Conservation (phyloP, 768 basidiomycete species). For the Leucocoprinus sp. region DNA sequence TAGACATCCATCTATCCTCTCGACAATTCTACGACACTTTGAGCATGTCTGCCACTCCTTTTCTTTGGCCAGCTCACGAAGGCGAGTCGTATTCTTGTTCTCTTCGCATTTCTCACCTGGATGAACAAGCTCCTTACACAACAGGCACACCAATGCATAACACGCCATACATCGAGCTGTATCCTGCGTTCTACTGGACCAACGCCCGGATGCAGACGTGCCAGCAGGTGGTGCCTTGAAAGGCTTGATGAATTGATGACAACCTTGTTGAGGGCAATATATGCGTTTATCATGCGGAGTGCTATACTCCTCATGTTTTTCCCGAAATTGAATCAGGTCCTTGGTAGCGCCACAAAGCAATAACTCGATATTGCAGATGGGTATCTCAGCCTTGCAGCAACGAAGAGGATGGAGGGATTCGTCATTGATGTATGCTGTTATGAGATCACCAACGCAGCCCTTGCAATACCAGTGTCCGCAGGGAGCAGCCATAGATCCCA, state of each 20-base stretch:
- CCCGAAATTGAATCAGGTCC: neutral
- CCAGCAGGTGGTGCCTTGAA: neutral
- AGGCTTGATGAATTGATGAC: slow-evolving; percentile 5
- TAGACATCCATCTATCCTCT: slow-evolving; percentile 48
- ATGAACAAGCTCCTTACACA: slow-evolving; percentile 9
- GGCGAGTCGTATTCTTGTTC: neutral
- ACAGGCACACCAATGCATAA: neutral
- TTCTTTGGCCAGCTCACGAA: slow-evolving; percentile 35
- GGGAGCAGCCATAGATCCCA: neutral
- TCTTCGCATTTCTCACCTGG: slow-evolving; percentile 11
- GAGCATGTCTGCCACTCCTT: slow-evolving; percentile 57
- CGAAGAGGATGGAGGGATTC: slow-evolving; percentile 12
- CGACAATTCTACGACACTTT: slow-evolving; percentile 45
- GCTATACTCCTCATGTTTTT: slow-evolving; percentile 7
- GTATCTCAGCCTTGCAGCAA: slow-evolving; percentile 11
- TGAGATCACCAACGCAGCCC: slow-evolving; percentile 3
- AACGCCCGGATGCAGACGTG: neutral
- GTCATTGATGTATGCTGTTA: slow-evolving; percentile 7
- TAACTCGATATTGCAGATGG: neutral
- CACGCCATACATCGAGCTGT: slow-evolving; percentile 4
- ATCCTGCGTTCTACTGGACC: neutral
- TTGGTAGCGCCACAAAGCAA: slow-evolving; percentile 1
- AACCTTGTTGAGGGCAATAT: slow-evolving; percentile 10
- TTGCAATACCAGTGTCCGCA: slow-evolving; percentile 11
- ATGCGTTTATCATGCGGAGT: slow-evolving; percentile 4